phyloP scores from a whole-genome alignment of 2,329 filamentous ascomycete species.

The Paraphoma chrysanthemicola region DNA sequence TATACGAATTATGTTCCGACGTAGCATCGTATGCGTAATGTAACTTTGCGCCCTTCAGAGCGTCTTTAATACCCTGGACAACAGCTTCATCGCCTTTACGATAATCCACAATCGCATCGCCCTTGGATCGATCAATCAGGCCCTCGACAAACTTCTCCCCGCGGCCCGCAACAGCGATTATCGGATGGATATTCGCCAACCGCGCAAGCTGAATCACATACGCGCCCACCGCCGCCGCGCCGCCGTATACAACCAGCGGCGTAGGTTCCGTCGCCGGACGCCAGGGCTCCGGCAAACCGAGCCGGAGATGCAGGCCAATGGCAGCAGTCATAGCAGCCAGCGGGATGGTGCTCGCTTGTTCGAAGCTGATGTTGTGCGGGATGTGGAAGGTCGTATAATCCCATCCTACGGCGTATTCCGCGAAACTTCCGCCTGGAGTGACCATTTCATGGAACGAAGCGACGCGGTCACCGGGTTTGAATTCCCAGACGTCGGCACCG shows the following conservation, averaged over 20 bases:
- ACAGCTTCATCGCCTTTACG: constrained; percentile 58
- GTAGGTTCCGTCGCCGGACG: constrained; percentile 22
- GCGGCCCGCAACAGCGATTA: constrained; percentile 52
- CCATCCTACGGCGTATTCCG: constrained; percentile 66
- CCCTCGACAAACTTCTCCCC: constrained; percentile 45
- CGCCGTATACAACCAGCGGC: constrained; percentile 52
- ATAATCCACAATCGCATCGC: constrained; percentile 60
- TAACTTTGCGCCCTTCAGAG: constrained; percentile 53
- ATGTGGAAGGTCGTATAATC: constrained; percentile 65
- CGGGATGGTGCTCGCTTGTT: constrained; percentile 57
- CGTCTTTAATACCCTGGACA: constrained; percentile 51
- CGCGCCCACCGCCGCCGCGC: constrained; percentile 49
- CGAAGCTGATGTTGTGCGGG: constrained; percentile 57
- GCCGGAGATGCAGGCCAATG: constrained; percentile 52
- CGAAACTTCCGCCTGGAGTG: constrained; percentile 61
- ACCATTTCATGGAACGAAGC: constrained; percentile 64
- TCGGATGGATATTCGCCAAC: constrained; percentile 50
- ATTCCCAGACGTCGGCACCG: constrained; percentile 63
- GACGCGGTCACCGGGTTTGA: constrained; percentile 64
- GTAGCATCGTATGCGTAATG: constrained; percentile 66
- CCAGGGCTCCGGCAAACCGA: constrained; percentile 54
- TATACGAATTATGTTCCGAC: constrained; percentile 56
- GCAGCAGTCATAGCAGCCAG: constrained; percentile 56
- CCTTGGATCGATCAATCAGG: constrained; percentile 48
- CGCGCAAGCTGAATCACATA: constrained; percentile 51